Percentiles rank a stretch among this genome's conserved stretches.
phyloP scores from a whole-genome alignment of 2,329 filamentous ascomycete species.

The Dryadomyces quercivorus region DNA sequence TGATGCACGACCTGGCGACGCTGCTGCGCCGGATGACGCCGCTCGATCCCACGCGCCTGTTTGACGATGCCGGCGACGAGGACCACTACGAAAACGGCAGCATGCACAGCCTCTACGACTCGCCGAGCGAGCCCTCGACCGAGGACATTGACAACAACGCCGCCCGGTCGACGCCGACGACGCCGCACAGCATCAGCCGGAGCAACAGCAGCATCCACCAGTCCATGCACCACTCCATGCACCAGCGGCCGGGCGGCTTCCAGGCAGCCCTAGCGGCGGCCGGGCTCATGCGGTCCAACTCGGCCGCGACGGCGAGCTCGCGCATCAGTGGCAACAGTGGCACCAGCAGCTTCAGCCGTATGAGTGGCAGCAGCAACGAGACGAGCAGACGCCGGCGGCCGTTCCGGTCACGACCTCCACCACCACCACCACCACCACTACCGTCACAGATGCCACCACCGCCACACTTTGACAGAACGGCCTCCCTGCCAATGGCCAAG shows the following conservation, averaged over 20 bases:
- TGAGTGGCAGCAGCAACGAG: neutral
- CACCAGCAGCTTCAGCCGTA: neutral
- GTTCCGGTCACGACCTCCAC: neutral
- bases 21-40: constrained; percentile 65
- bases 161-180: constrained; percentile 29
- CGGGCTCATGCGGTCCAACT: neutral
- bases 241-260: neutral
- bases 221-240: neutral
- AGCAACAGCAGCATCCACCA: neutral
- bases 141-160: constrained; percentile 35
- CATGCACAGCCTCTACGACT: constrained; percentile 4
- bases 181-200: constrained; percentile 23
- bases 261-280: neutral
- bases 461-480: neutral
- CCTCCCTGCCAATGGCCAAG: neutral
- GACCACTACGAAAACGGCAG: constrained; percentile 9
- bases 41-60: constrained; percentile 41
- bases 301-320: neutral
- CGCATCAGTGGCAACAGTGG: neutral
- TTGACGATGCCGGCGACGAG: constrained; percentile 14
- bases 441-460: neutral
- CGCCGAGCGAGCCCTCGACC: constrained; percentile 7
- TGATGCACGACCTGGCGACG: constrained; percentile 79
- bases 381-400: neutral
- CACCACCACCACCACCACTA: neutral